Evolutionary conservation across 495 filamentous ascomycete genomes (phyloP).

Genomic region (Chaetomidium leptoderma): DNA sequence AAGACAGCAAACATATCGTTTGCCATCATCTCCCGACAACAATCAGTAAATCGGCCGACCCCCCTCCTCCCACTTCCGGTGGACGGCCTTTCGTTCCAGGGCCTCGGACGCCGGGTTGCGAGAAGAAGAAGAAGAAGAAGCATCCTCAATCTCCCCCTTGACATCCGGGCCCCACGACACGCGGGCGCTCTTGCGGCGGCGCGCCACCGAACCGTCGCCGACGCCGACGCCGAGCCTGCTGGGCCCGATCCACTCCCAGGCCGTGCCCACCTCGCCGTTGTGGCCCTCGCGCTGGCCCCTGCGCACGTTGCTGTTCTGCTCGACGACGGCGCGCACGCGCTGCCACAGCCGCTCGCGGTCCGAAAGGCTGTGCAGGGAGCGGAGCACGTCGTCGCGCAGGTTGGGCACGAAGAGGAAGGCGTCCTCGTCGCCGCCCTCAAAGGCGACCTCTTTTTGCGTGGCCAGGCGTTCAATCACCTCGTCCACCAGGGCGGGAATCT

Average conservation of each 20-base stretch:
- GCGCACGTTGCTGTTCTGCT: slow-evolving; percentile 88
- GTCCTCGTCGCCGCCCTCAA: slow-evolving; percentile 62
- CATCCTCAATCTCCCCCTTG: slow-evolving; percentile 23
- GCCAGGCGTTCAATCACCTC: slow-evolving; percentile 78
- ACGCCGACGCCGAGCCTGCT: slow-evolving; percentile 34
- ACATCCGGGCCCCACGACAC: slow-evolving; percentile 44
- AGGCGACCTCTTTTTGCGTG: slow-evolving; percentile 70
- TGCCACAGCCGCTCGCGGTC: slow-evolving; percentile 77
- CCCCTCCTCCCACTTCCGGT: slow-evolving; percentile 47
- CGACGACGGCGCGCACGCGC: slow-evolving; percentile 75
- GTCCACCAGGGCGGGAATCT: slow-evolving; percentile 74
- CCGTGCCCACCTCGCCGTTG: slow-evolving; percentile 78
- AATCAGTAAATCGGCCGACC: slow-evolving; percentile 60
- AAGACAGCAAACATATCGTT: slow-evolving; percentile 5
- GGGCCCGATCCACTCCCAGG: slow-evolving; percentile 95
- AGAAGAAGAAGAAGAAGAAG: background rate
- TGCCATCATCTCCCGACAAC: background rate
- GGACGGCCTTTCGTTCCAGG: slow-evolving; percentile 18
- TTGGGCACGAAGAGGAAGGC: slow-evolving; percentile 81
- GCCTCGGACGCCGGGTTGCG: slow-evolving; percentile 14
- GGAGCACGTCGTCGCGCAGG: slow-evolving; percentile 83
- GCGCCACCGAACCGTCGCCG: slow-evolving; percentile 42
- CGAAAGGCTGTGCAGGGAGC: slow-evolving; percentile 69
- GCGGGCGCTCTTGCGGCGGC: slow-evolving; percentile 48
- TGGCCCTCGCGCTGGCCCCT: slow-evolving; percentile 75